Evolutionary conservation across 805 yeast genomes (phyloP).

Genomic region (Candida adriatica): DNA sequence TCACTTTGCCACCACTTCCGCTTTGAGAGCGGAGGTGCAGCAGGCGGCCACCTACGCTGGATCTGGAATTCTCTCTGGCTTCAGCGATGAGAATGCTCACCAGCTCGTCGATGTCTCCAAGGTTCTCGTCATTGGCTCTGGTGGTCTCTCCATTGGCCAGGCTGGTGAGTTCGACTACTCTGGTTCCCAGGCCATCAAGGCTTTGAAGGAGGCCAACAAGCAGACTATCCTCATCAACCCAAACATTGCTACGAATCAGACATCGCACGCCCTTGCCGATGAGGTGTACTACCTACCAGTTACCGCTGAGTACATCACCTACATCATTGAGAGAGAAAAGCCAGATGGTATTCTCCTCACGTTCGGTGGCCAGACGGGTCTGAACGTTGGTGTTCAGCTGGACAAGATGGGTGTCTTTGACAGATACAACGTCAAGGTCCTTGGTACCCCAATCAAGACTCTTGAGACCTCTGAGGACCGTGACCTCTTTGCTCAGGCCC

Average conservation of each 20-base stretch:
- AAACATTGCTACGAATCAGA: constrained; percentile 94
- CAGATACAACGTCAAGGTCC: constrained; percentile 84
- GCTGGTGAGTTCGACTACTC: constrained; percentile 98
- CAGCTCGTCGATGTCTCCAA: constrained; percentile 76
- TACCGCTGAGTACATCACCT: constrained; percentile 91
- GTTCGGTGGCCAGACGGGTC: constrained; percentile 97
- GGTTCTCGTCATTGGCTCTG: constrained; percentile 92
- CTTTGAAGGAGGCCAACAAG: constrained; percentile 84
- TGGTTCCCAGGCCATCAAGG: constrained; percentile 96
- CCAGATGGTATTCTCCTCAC: constrained; percentile 96
- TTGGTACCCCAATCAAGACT: constrained; percentile 96
- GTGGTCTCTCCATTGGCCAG: constrained; percentile 95
- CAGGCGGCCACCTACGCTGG: constrained; percentile 45
- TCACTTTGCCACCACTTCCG: constrained; percentile 15
- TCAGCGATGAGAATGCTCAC: constrained; percentile 53
- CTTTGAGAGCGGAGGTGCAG: constrained; percentile 12
- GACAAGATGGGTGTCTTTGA: constrained; percentile 93
- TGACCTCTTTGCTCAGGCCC: constrained; percentile 90
- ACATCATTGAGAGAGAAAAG: constrained; percentile 90
- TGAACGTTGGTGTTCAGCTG: constrained; percentile 91
- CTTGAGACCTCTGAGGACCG: constrained; percentile 96
- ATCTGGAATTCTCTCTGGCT: constrained; percentile 49
- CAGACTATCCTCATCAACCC: constrained; percentile 86
- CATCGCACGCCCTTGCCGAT: constrained; percentile 91
- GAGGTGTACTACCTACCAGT: constrained; percentile 94